Evolutionary conservation across 2,329 filamentous ascomycete species (phyloP).

Genomic region (Tolypocladium paradoxum): DNA sequence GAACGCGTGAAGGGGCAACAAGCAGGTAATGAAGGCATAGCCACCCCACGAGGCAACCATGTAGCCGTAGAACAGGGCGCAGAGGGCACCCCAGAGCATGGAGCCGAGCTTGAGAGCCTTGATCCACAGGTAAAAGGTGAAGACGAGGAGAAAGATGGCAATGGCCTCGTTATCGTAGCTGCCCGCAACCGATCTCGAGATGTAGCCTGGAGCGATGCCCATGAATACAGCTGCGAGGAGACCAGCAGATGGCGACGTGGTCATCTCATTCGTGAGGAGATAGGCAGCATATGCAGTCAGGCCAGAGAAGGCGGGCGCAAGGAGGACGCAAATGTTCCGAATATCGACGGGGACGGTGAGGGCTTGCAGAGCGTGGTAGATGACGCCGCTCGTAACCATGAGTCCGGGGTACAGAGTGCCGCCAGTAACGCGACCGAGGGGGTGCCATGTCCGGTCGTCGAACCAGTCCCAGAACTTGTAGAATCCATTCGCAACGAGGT

Average conservation of each 20-base stretch:
- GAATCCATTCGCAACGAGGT: constrained; percentile 92
- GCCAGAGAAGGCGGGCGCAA: constrained; percentile 89
- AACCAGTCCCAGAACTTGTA: constrained; percentile 99
- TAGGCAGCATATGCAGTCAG: constrained; percentile 89
- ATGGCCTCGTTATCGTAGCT: constrained; percentile 99
- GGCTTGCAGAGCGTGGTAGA: constrained; percentile 86
- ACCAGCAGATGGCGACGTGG: constrained; percentile 85
- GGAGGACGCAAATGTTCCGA: constrained; percentile 94
- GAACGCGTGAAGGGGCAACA: constrained; percentile 88
- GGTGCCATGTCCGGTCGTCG: constrained; percentile 99
- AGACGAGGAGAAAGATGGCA: constrained; percentile 95
- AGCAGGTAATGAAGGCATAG: constrained; percentile 98
- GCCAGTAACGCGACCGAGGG: constrained; percentile 92
- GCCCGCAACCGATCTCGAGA: constrained; percentile 92
- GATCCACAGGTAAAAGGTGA: constrained; percentile 98
- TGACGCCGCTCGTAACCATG: constrained; percentile 97
- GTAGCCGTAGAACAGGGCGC: constrained; percentile 96
- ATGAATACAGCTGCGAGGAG: constrained; percentile 92
- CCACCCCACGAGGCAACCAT: constrained; percentile 99
- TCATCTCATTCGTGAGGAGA: constrained; percentile 95
- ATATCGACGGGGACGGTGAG: constrained; percentile 93
- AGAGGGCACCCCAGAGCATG: constrained; percentile 90
- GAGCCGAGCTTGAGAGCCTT: constrained; percentile 95
- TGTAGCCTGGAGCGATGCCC: constrained; percentile 95
- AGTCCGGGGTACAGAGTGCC: constrained; percentile 97